A percentile compares a stretch with the other conserved stretches of the same genome.
Conservation (phyloP, 78 protist species). For the Dictyostelium intermedium region DNA sequence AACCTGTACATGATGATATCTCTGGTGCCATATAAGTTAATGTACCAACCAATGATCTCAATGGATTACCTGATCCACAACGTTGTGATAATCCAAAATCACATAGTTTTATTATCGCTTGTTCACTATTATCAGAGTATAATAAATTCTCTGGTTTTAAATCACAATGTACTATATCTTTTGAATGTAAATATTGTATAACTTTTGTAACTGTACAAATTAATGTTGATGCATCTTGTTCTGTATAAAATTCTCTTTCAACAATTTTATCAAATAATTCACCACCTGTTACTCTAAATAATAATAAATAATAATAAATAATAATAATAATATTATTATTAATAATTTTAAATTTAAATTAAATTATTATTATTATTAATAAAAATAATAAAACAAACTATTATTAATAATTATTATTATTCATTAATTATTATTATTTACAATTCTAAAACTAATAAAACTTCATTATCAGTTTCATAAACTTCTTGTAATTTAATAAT, state of each 20-base stretch:
- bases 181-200: conserved; percentile 66
- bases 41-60: conserved; percentile 60
- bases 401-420: not conserved
- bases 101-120: conserved; percentile 69
- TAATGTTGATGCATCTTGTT: conserved; percentile 74
- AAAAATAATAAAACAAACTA: too few relatives aligned
- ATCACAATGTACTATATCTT: conserved; percentile 86
- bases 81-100: conserved; percentile 76
- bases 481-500: conserved; percentile 57
- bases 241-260: conserved; percentile 75
- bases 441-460: conserved; percentile 78
- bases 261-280: conserved; percentile 86
- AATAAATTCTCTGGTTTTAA: conserved; percentile 83
- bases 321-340: not conserved
- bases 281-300: conserved; percentile 82
- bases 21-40: conserved; percentile 90
- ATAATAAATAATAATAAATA: not conserved
- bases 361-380: not conserved
- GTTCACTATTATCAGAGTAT: conserved; percentile 41
- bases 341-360: too few relatives aligned
- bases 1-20: conserved; percentile 81
- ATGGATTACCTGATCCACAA: conserved; percentile 28
- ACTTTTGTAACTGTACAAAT: conserved; percentile 63
- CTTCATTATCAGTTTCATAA: conserved; percentile 64
- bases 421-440: not conserved